Conservation (phyloP, 768 basidiomycete genomes). For the Pleurotus sapidus region DNA sequence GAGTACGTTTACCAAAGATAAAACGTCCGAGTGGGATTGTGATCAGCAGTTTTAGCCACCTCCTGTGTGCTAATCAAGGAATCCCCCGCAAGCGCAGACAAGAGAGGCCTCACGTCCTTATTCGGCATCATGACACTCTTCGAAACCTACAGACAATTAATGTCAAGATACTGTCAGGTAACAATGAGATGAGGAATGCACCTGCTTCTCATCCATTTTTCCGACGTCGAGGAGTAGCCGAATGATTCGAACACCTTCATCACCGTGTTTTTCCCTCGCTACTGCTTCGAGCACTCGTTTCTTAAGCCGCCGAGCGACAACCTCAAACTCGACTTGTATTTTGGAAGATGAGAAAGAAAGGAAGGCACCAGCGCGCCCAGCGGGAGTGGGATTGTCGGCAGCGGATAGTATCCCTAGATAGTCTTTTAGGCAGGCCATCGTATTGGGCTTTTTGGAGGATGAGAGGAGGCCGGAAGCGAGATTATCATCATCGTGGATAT, state of each 20-base stretch:
- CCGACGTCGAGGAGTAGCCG: conserved; percentile 76
- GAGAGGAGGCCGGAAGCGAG: conserved; percentile 64
- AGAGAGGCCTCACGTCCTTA: conserved; percentile 79
- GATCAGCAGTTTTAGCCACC: conserved; percentile 86
- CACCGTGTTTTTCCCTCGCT: conserved; percentile 79
- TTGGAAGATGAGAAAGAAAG: conserved; percentile 69
- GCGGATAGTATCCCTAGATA: conserved; percentile 79
- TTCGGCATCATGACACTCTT: conserved; percentile 92
- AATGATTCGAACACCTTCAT: conserved; percentile 79
- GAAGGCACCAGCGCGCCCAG: conserved; percentile 69
- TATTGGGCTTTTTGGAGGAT: conserved; percentile 52
- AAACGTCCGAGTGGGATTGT: conserved; percentile 84
- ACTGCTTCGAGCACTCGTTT: conserved; percentile 73
- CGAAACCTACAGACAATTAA: conserved; percentile 60
- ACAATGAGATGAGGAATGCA: conserved; percentile 25
- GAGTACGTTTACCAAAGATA: conserved; percentile 76
- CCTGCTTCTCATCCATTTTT: conserved; percentile 95
- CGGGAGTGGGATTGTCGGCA: conserved; percentile 78
- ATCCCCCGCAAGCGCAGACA: conserved; percentile 77
- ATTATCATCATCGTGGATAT: conserved; percentile 59
- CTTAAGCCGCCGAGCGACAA: conserved; percentile 64
- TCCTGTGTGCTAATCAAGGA: conserved; percentile 90
- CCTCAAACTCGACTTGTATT: conserved; percentile 78
- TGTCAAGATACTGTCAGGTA: background rate
- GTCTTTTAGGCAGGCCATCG: conserved; percentile 64